These are phyloP conservation scores for Penicillium egyptiacum DNA, from an alignment of 495 filamentous ascomycete species.

Conservation along the genomic window DNA sequence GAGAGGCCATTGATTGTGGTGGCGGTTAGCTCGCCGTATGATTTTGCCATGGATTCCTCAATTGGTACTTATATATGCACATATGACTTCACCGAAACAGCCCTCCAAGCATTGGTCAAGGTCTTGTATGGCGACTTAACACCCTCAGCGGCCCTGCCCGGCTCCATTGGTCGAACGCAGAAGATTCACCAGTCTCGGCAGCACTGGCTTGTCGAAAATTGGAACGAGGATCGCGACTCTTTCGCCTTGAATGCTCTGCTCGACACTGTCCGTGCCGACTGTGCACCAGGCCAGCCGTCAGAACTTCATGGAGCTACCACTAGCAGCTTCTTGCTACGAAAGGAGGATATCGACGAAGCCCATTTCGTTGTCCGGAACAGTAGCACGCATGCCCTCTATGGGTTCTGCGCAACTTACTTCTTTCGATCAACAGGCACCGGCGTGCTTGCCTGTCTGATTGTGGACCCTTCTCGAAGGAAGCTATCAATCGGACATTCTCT, in stretches of 20 bases:
- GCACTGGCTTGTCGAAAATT: slow-evolving; percentile 86
- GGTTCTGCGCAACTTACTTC: slow-evolving; percentile 85
- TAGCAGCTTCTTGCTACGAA: slow-evolving; percentile 69
- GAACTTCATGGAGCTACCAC: slow-evolving; percentile 67
- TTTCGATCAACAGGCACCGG: slow-evolving; percentile 67
- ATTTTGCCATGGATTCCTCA: slow-evolving; percentile 87
- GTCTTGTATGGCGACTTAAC: slow-evolving; percentile 75
- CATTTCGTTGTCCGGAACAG: slow-evolving; percentile 92
- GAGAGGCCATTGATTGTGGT: slow-evolving; percentile 76
- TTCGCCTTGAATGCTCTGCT: slow-evolving; percentile 68
- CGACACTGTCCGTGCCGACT: slow-evolving; percentile 59
- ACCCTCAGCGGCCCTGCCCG: slow-evolving; percentile 72
- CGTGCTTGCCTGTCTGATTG: slow-evolving; percentile 78
- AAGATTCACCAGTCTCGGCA: slow-evolving; percentile 78
- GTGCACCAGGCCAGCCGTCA: slow-evolving; percentile 54
- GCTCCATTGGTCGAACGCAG: slow-evolving; percentile 77
- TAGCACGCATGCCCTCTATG: slow-evolving; percentile 81
- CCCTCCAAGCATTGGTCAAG: slow-evolving; percentile 77
- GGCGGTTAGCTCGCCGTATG: slow-evolving; percentile 88
- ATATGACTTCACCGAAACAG: slow-evolving; percentile 90
- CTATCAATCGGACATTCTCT: slow-evolving; percentile 84
- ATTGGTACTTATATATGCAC: slow-evolving; percentile 90
- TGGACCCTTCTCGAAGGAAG: slow-evolving; percentile 78
- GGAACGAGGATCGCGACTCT: slow-evolving; percentile 73
- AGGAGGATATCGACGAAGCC: slow-evolving; percentile 66